Base-by-base conservation (phyloP, 2,329 filamentous ascomycete species). In the Cladosporium oxysporum region DNA sequence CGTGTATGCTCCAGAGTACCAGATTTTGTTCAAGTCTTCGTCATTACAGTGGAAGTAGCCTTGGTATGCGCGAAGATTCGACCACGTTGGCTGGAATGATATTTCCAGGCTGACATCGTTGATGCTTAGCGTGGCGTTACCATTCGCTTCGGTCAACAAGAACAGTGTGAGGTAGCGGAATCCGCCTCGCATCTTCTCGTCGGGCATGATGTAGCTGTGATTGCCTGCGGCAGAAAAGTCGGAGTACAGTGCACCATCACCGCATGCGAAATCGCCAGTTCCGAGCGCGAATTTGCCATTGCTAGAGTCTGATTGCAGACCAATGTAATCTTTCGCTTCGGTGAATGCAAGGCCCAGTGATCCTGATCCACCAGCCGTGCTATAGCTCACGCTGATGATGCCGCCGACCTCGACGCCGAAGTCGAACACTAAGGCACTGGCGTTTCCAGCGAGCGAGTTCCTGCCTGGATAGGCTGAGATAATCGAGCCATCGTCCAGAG, bases 361-460 rank as follows among this genome's bases (percentile, higher is more conserved):
- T 18, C 77, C 78, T 7, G 69, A 29, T 2, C 78, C 78, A 12
- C 77, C 78, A 5, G 80, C 75, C 2, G 77, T 79, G 3, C 76
- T 77, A 70, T 85, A 88, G 11, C 79, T 74, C n/a, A 88, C 69
- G 3, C 80, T 82, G 5, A 84, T 76, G 64, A 87, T 82, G 5
- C 86, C 86, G 44, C 85, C 85, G 5, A 88, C 84, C 71, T 87
- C 84, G 28, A 81, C 77, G 4, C 85, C 85, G 71, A 88, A 88
- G 73, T 88, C 86, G 65, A 86, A 85, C 1, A 87, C 82, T 1
- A 85, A 73, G n/a, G 79, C 78, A 3, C 83, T 84, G 12, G 82
- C 83, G 70, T 87, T 85, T 12, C 80, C 78, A 10, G 69, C 68
- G 5, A 84, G 72, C 1, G 69, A 71, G 2, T 73, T 71, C 16